These are phyloP conservation scores for Xanthoceras sorbifolium DNA, from an alignment of 345 rosid species.

Conservation along the genomic window DNA sequence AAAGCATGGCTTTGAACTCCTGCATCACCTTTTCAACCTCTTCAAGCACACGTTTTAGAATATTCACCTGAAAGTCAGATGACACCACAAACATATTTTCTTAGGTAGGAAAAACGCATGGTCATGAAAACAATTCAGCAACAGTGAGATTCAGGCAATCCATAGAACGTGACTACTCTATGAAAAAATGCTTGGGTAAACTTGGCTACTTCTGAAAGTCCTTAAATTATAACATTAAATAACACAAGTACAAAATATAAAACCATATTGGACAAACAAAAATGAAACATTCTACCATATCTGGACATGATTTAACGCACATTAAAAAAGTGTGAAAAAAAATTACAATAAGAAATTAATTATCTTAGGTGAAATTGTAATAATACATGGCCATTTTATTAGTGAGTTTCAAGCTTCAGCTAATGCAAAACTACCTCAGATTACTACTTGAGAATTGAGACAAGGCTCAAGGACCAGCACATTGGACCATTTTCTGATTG, in stretches of 20 bases:
- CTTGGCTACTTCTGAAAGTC: neutral
- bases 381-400: neutral
- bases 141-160: neutral
- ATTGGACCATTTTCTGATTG: neutral
- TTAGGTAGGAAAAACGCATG: neutral
- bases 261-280: neutral
- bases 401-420: neutral
- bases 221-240: neutral
- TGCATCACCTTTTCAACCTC: constrained; percentile 98
- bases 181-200: neutral
- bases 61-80: constrained; percentile 71
- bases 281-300: neutral
- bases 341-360: neutral
- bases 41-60: constrained; percentile 95
- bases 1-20: constrained; percentile 90
- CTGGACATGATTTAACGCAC: neutral
- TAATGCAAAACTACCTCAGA: neutral
- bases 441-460: neutral
- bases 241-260: neutral
- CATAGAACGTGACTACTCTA: neutral
- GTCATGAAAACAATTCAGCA: constrained; percentile 4
- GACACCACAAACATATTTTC: neutral
- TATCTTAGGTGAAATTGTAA: neutral
- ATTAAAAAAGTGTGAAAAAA: neutral
- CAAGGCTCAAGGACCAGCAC: neutral